Evolutionary conservation across 768 basidiomycete species (phyloP).

Genomic region (Crassisporium funariophilum): DNA sequence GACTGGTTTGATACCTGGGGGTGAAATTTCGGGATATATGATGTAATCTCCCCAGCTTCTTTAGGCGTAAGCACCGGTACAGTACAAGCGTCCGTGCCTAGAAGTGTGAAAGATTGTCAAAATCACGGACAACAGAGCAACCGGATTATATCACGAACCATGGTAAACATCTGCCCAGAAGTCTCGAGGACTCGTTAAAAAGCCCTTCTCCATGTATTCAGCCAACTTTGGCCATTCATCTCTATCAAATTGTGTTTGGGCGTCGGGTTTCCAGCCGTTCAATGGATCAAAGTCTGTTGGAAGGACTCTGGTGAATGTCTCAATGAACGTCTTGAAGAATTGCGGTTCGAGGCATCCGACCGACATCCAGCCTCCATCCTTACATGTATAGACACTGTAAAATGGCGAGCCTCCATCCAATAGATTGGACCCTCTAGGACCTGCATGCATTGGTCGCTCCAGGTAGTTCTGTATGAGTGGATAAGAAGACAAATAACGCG

Average conservation of each 20-base stretch:
- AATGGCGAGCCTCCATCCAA: slow-evolving; percentile 82
- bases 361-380: slow-evolving; percentile 74
- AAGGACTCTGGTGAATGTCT: slow-evolving; percentile 52
- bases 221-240: slow-evolving; percentile 60
- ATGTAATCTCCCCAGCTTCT: slow-evolving; percentile 55
- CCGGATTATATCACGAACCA: slow-evolving; percentile 41
- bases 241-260: slow-evolving; percentile 43
- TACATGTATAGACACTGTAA: slow-evolving; percentile 74
- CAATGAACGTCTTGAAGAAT: slow-evolving; percentile 67
- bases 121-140: slow-evolving; percentile 2
- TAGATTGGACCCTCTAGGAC: slow-evolving; percentile 54
- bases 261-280: slow-evolving; percentile 58
- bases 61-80: slow-evolving; percentile 65
- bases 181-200: slow-evolving; percentile 58
- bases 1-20: slow-evolving; percentile 37
- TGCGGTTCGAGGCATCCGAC: slow-evolving; percentile 76
- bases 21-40: slow-evolving; percentile 53
- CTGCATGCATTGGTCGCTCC: slow-evolving; percentile 37
- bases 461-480: slow-evolving; percentile 55
- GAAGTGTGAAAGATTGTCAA: not conserved
- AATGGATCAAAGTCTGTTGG: slow-evolving; percentile 43
- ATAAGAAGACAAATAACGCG: slow-evolving; percentile 76
- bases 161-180: slow-evolving; percentile 72
- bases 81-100: slow-evolving; percentile 74
- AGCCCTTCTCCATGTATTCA: slow-evolving; percentile 64